Percentiles rank a stretch among this genome's conserved stretches.
Evolutionary conservation across 1,284 basidiomycete species (phyloP).

Genomic region (Ganoderma sinense): DNA sequence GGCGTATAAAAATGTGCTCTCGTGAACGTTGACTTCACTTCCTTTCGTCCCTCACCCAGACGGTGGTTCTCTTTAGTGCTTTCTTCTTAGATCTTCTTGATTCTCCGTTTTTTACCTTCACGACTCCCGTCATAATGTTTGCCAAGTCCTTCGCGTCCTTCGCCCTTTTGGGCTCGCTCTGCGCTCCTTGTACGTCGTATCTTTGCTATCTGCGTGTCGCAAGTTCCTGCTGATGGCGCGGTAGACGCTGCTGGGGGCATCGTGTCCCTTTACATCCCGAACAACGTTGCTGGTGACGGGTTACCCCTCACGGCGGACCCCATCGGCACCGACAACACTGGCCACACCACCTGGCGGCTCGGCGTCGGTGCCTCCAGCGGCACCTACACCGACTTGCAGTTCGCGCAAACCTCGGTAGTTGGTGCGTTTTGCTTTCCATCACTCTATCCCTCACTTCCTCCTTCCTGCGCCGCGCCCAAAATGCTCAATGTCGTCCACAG

Average conservation of each 20-base stretch:
- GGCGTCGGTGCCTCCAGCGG: slow-evolving; percentile 44
- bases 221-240: background rate
- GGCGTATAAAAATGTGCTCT: too few species aligned
- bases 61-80: background rate
- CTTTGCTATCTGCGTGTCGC: background rate
- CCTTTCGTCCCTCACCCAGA: background rate
- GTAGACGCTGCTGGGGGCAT: background rate
- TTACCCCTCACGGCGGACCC: background rate
- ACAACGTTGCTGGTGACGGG: background rate
- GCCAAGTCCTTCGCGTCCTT: background rate
- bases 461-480: background rate
- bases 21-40: background rate
- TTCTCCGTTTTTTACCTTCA: background rate
- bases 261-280: slow-evolving; percentile 1
- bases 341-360: slow-evolving; percentile 48
- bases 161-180: background rate
- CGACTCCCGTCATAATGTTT: background rate
- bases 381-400: slow-evolving; percentile 33
- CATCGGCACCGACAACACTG: slow-evolving; percentile 6
- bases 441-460: background rate
- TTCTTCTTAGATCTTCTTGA: background rate
- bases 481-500: slow-evolving; percentile 16
- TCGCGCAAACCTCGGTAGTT: slow-evolving; percentile 27
- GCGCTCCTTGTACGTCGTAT: background rate
- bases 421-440: background rate